phyloP scores from a whole-genome alignment of 805 yeast species.

The Monosporozyma aquatica region DNA sequence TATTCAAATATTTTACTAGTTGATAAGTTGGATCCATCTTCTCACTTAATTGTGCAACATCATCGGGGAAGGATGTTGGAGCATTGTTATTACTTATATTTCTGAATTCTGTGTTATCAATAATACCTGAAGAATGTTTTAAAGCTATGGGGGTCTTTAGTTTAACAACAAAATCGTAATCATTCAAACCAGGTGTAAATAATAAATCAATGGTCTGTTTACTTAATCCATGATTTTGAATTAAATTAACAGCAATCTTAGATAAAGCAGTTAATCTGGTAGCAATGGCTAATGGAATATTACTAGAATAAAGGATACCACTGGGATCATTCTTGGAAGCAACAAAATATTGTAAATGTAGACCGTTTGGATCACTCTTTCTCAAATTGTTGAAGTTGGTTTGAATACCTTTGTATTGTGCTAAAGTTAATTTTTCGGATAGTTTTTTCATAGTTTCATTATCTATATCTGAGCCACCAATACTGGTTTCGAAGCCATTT shows the following conservation, averaged over 20 bases:
- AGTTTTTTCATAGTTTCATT: conserved; percentile 36
- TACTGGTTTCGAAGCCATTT: conserved; percentile 19
- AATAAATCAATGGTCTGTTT: conserved; percentile 41
- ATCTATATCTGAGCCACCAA: conserved; percentile 26
- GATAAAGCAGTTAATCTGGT: conserved; percentile 82
- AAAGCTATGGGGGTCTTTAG: conserved; percentile 40
- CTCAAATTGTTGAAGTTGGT: conserved; percentile 60
- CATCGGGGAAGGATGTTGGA: conserved; percentile 28
- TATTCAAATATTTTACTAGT: conserved; percentile 50
- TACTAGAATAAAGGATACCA: conserved; percentile 74
- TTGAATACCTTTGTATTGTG: conserved; percentile 52
- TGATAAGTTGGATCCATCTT: conserved; percentile 54
- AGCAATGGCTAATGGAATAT: conserved; percentile 63
- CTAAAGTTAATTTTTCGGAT: conserved; percentile 53
- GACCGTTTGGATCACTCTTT: conserved; percentile 70
- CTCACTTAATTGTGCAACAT: conserved; percentile 33
- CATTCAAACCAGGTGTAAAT: conserved; percentile 75
- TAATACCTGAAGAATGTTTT: conserved; percentile 45
- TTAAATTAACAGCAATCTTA: conserved; percentile 55
- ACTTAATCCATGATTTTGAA: conserved; percentile 38
- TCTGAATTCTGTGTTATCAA: conserved; percentile 48
- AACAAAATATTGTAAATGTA: conserved; percentile 70
- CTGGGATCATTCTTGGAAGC: conserved; percentile 79
- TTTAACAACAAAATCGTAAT: conserved; percentile 72
- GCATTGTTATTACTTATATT: conserved; percentile 37